A percentile compares a stretch with the other conserved stretches of the same genome.
Evolutionary conservation across 192 early-diverging fungal genomes (phyloP).

Genomic region (Chytriomyces hyalinus): DNA sequence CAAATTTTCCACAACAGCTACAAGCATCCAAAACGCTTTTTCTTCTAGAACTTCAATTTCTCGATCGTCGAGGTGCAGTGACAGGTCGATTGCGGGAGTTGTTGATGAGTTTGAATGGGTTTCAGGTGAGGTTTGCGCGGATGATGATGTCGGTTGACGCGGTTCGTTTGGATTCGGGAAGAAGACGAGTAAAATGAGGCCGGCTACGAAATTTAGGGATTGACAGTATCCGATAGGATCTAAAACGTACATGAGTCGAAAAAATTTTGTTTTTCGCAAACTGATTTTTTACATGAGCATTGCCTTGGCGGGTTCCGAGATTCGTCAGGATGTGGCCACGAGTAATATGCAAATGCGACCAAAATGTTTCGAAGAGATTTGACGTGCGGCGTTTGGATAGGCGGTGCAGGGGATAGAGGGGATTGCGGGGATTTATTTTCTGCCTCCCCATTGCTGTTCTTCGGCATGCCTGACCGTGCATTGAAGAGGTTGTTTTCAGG

Average conservation of each 20-base stretch:
- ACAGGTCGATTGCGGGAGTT: slow-evolving; percentile 17
- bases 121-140: neutral
- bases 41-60: slow-evolving; percentile 47
- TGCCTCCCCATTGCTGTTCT: neutral
- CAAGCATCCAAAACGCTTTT: slow-evolving; percentile 79
- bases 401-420: slow-evolving; percentile 9
- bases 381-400: slow-evolving; percentile 43
- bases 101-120: neutral
- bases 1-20: slow-evolving; percentile 73
- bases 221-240: slow-evolving; percentile 83
- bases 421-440: neutral
- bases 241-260: neutral
- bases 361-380: slow-evolving; percentile 70
- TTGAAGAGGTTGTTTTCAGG: slow-evolving; percentile 77
- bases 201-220: slow-evolving; percentile 80
- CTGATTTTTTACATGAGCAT: slow-evolving; percentile 43
- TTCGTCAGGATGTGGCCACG: slow-evolving; percentile 52
- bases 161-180: slow-evolving; percentile 20
- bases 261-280: no score
- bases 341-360: slow-evolving; percentile 74
- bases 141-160: neutral
- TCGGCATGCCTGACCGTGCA: slow-evolving; percentile 4
- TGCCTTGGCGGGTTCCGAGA: slow-evolving; percentile 31
- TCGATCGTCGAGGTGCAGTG: neutral
- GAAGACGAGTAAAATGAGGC: slow-evolving; percentile 70